These are phyloP conservation scores for Decorospora gaudefroyi DNA, from an alignment of 2,329 filamentous ascomycete genomes.

Conservation along the genomic window DNA sequence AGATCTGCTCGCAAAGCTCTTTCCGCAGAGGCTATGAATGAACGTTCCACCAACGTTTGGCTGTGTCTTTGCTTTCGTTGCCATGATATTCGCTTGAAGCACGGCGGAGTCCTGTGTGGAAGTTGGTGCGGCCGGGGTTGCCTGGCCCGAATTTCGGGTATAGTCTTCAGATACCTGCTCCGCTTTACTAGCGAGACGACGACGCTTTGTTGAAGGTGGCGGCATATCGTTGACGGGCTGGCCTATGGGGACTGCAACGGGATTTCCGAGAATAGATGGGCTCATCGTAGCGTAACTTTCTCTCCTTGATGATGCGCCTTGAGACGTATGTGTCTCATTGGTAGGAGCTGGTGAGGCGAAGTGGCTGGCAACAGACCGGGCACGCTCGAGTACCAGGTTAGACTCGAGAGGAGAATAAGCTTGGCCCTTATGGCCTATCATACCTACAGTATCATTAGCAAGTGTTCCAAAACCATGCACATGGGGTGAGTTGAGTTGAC, in stretches of 20 bases:
- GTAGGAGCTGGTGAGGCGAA: neutral
- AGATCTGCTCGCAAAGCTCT: slow-evolving; percentile 26
- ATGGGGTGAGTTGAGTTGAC: neutral
- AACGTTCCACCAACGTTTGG: slow-evolving; percentile 12
- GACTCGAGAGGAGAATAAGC: neutral
- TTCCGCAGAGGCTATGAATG: slow-evolving; percentile 40
- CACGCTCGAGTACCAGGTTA: neutral
- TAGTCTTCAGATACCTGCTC: neutral
- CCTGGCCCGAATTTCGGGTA: neutral
- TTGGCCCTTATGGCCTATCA: neutral
- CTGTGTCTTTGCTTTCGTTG: neutral
- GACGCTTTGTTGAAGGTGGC: slow-evolving; percentile 11
- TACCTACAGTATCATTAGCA: neutral
- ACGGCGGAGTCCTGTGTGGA: neutral
- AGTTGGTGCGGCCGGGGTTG: neutral
- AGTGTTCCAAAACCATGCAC: neutral
- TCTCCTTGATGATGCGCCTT: slow-evolving; percentile 1
- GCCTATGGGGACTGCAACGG: slow-evolving; percentile 13
- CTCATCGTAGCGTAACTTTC: neutral
- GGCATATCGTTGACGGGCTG: slow-evolving; percentile 14
- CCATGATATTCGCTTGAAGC: neutral
- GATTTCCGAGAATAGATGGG: slow-evolving; percentile 11
- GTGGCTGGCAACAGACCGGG: neutral
- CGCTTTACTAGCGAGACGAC: neutral
- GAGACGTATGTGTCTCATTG: neutral